Base-by-base conservation (phyloP, 2,329 filamentous ascomycete species). In the Trichoderma polysporum region DNA sequence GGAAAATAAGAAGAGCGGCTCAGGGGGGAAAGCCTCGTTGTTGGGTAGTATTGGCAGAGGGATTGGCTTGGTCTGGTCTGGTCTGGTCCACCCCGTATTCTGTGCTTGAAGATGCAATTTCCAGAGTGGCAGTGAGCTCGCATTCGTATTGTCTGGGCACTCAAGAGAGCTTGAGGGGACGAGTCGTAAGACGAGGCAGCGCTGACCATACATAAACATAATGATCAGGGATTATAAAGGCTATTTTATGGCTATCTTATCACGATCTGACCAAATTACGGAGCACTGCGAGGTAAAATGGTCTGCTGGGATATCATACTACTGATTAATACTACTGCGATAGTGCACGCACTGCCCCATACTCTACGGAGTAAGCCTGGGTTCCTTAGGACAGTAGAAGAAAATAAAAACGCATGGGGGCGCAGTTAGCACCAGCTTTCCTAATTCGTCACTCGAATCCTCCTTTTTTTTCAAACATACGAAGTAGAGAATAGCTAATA, bases 51-150 rank as follows among this genome's bases (percentile, higher is more conserved):
- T 12, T n/a, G 13, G 2, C 17, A 25, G 29, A 25, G 29, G 39
- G 13, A 22, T 31, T 29, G 49, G 17, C 15, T 29, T 52, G 27
- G 27, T 17, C 22, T 22, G 4, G 45, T 8, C 19, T n/a, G n/a
- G n/a, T n/a, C 45, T 15, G 19, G 19, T 15, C 13, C 13, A 8
- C 22, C 22, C 19, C 22, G 37, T 19, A 47, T 33, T 37, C 6
- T 29, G 33, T 12, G 10, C 19, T 35, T 60, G 41, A 17, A 27
- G 41, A 49, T 61, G 58, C 33, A 62, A 62, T 53, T 45, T 63
- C 35, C 49, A 33, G 35, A 63, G 60, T 41, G 50, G 37, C 50
- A 56, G 60, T 19, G 50, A 17, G 19, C 37, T 63, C 60, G 49
- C 60, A 63, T 54, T 54, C 27, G 47, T 63, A 54, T 54, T 22